These are phyloP conservation scores for Willaertia magna DNA, from an alignment of 208 protist species.

Conservation along the genomic window DNA sequence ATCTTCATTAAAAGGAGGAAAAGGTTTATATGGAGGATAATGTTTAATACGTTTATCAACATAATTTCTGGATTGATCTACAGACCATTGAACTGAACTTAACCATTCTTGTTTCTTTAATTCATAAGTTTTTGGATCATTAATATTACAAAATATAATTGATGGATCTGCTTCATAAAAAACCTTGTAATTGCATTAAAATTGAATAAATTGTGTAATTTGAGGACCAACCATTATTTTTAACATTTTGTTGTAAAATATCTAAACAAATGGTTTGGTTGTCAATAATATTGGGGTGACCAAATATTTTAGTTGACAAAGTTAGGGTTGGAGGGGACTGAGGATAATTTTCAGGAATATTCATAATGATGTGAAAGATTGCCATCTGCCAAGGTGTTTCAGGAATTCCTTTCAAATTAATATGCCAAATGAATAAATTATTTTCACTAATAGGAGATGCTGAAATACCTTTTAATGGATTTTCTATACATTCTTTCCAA, in stretches of 20 bases:
- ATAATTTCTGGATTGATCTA: neutral
- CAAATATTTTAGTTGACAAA: conserved; percentile 6
- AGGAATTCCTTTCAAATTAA: conserved; percentile 22
- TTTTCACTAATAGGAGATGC: conserved; percentile 1
- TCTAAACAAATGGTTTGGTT: conserved; percentile 28
- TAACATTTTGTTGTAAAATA: conserved; percentile 5
- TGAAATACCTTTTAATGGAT: neutral
- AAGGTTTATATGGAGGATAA: conserved; percentile 7
- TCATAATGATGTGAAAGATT: conserved; percentile 33
- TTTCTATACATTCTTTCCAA: neutral
- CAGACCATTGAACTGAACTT: neutral
- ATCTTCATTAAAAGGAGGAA: conserved; percentile 10
- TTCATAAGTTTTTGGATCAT: neutral
- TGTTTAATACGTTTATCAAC: conserved; percentile 11
- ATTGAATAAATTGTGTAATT: conserved; percentile 24
- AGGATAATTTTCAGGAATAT: conserved; percentile 31
- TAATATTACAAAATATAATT: neutral
- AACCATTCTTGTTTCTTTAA: neutral
- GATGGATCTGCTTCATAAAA: neutral
- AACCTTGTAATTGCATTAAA: conserved; percentile 30
- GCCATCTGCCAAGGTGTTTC: conserved; percentile 19
- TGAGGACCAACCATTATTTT: conserved; percentile 22
- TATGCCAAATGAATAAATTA: conserved; percentile 32
- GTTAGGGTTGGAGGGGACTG: conserved; percentile 11
- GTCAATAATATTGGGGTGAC: conserved; percentile 18